These are phyloP conservation scores for Borovskyia barvae DNA, from an alignment of 208 protist species.

Conservation along the genomic window DNA sequence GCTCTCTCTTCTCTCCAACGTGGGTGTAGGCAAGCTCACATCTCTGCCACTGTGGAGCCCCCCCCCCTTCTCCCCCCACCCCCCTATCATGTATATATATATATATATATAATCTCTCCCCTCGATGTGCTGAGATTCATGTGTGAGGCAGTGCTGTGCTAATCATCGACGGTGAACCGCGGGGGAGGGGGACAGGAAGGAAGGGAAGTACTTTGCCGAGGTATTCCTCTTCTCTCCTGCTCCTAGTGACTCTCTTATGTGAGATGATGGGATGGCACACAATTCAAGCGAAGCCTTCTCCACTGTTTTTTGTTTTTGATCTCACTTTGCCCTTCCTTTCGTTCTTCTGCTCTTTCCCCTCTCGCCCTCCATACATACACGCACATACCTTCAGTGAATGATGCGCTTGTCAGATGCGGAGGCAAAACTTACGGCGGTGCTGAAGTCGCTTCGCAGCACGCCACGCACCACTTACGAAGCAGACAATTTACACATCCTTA, in stretches of 20 bases:
- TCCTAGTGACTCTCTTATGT: neutral
- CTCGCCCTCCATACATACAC: neutral
- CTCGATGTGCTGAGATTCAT: too few species aligned
- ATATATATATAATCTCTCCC: too few species aligned
- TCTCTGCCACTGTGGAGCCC: too few species aligned
- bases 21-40: too few species aligned
- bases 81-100: too few species aligned
- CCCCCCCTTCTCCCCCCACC: too few species aligned
- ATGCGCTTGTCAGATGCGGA: constrained; percentile 45
- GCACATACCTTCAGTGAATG: too few species aligned
- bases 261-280: too few species aligned
- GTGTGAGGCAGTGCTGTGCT: too few species aligned
- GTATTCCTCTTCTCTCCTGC: neutral
- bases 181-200: too few species aligned
- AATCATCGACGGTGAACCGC: too few species aligned
- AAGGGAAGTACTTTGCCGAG: neutral
- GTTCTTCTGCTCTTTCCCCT: neutral
- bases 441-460: constrained; percentile 39
- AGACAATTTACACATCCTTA: constrained; percentile 33
- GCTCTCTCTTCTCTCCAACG: too few species aligned
- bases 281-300: neutral
- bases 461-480: constrained; percentile 72
- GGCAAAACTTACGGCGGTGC: constrained; percentile 27
- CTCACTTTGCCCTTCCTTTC: neutral
- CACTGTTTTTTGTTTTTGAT: constrained; percentile 2